A percentile compares a stretch with the other conserved stretches of the same genome.
Conservation (phyloP, 1,139 yeast species). For the Candida sojae region DNA sequence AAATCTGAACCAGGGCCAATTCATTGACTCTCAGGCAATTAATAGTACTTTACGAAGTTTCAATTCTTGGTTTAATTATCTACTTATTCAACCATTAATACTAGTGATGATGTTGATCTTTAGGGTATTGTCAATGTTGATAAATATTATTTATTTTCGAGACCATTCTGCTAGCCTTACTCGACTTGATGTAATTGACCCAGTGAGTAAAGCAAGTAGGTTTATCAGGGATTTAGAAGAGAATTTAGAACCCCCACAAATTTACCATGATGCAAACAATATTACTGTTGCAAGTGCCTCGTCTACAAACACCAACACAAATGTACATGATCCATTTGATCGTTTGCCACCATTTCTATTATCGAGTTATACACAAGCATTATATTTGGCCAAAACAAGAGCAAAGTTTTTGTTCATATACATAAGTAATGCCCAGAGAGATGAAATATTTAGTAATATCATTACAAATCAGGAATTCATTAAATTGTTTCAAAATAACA, state of each 20-base stretch:
- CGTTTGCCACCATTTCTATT: slow-evolving; percentile 54
- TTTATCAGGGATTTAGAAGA: slow-evolving; percentile 41
- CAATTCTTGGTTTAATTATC: slow-evolving; percentile 18
- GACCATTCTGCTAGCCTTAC: slow-evolving; percentile 14
- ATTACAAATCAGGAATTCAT: slow-evolving; percentile 56
- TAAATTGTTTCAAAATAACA: slow-evolving; percentile 46
- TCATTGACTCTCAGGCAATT: slow-evolving; percentile 17
- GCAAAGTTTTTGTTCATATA: slow-evolving; percentile 74
- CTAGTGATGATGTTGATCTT: slow-evolving; percentile 24
- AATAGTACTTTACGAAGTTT: slow-evolving; percentile 4
- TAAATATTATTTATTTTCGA: slow-evolving; percentile 30
- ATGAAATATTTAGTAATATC: slow-evolving; percentile 55
- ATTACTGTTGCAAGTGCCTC: neutral
- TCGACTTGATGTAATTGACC: slow-evolving; percentile 20
- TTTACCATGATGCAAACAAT: neutral
- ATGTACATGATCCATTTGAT: neutral
- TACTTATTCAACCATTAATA: slow-evolving; percentile 33
- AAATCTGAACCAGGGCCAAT: slow-evolving; percentile 8
- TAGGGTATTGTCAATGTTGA: slow-evolving; percentile 25
- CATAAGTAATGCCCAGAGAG: slow-evolving; percentile 73
- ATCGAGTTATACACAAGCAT: slow-evolving; percentile 79
- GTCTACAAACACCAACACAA: neutral
- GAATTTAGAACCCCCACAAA: slow-evolving; percentile 22
- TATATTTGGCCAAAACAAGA: slow-evolving; percentile 64
- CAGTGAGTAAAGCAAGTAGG: slow-evolving; percentile 35